phyloP scores from a whole-genome alignment of 75 land plant genomes.

The Sequoia sempervirens region DNA sequence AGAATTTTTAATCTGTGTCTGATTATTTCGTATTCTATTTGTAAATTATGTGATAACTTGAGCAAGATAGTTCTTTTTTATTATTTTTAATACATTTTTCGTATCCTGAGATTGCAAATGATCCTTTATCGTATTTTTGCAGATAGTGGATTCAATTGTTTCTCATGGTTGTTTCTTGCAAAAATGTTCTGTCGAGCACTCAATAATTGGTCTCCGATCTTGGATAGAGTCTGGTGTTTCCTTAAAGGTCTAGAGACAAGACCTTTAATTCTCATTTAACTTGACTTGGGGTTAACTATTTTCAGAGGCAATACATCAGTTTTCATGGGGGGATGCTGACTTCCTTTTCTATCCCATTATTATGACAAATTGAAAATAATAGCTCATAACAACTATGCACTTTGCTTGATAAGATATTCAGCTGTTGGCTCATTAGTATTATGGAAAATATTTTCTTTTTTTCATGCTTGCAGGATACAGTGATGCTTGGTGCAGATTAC shows the following conservation, averaged over 20 bases:
- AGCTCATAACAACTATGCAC: background rate
- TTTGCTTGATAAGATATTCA: background rate
- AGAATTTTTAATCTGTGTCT: background rate
- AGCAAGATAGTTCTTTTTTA: background rate
- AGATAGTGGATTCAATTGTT: conserved; percentile 42
- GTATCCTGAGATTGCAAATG: background rate
- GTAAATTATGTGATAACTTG: background rate
- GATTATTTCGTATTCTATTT: background rate
- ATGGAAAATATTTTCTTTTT: background rate
- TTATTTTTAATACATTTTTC: background rate
- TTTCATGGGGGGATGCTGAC: background rate
- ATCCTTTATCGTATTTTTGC: background rate
- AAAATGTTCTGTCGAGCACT: conserved; percentile 40
- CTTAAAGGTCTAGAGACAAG: conserved; percentile 17
- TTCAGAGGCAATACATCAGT: background rate
- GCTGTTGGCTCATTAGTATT: background rate
- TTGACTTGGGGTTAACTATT: background rate
- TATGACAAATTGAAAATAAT: background rate
- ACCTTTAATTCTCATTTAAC: background rate
- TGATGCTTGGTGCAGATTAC: conserved; percentile 46
- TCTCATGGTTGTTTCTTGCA: conserved; percentile 53
- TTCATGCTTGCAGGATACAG: conserved; percentile 18
- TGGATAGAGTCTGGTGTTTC: conserved; percentile 31
- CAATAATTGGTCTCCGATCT: conserved; percentile 47
- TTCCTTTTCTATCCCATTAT: background rate